These are phyloP conservation scores for Pseudogymnoascus sp. DNA, from an alignment of 2,329 filamentous ascomycete species.

Conservation along the genomic window DNA sequence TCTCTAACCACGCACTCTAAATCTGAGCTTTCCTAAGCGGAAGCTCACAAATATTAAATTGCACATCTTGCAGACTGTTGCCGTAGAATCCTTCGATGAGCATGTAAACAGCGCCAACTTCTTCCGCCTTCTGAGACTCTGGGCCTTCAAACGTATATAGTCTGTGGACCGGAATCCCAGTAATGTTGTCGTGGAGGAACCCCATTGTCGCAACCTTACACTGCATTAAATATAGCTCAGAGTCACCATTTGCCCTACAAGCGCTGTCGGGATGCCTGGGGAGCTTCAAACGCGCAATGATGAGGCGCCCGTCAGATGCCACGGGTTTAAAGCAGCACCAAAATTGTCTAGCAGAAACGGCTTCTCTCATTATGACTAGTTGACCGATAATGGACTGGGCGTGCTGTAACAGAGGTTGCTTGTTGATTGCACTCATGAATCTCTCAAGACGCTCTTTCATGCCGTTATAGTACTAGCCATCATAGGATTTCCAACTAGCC, in stretches of 20 bases:
- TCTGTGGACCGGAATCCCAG: not conserved
- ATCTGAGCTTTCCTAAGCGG: too few species aligned
- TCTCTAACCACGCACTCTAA: too few species aligned
- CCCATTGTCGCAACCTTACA: not conserved
- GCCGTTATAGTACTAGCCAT: not conserved
- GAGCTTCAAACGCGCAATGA: not conserved
- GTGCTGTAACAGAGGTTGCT: not conserved
- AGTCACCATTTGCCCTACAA: not conserved
- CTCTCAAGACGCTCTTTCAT: not conserved
- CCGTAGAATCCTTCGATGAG: not conserved
- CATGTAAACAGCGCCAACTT: not conserved
- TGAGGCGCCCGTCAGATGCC: not conserved
- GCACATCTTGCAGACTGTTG: not conserved
- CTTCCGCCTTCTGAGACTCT: not conserved
- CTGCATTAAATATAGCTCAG: not conserved
- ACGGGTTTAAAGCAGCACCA: not conserved
- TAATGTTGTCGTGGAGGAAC: not conserved
- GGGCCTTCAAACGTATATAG: not conserved
- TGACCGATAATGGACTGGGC: not conserved
- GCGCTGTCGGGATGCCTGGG: not conserved
- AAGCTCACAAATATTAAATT: not conserved
- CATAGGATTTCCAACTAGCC: not conserved
- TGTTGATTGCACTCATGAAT: not conserved
- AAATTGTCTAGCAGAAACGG: not conserved
- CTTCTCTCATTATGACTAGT: not conserved